Base-by-base conservation (phyloP, 306 rosid genomes). In the Cucurbita pepo region DNA sequence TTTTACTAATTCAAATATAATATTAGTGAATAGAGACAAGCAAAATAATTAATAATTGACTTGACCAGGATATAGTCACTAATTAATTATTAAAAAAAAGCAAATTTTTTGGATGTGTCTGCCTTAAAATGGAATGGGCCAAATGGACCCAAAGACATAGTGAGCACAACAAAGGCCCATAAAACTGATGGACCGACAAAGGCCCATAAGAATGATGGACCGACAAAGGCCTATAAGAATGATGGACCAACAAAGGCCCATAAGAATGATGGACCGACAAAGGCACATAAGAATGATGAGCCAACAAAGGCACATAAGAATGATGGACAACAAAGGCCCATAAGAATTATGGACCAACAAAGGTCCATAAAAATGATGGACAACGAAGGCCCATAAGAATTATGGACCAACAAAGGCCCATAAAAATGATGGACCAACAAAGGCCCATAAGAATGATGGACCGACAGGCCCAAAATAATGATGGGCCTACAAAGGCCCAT, bases 91-190 rank as follows among this genome's bases (percentile, higher is more conserved):
- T 30, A 30, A 30, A 30, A 30, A 30, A 30, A 30, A 30, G 4
- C 34, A 30, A 30, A 30, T 30, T 30, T 2, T 30, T 30, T 30
- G 34, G 34, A 30, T 30, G 34, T 2, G 4, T 30, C 34, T 30
- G 3, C 34, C 34, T 30, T 30, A 30, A 30, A 30, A 30, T 30
- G 85, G 84, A 77, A 82, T 38, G n/a, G 79, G 54, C 79, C 77
- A 82, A 77, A 82, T 38, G n/a, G 79, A 55, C 79, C 77, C 72
- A 12, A 74, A 72, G 10, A 77, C 14, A 64, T 66, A 77, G 61
- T 82, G 45, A 1, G 80, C 37, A 25, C 25, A 25, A 25, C 25
- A 25, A 1, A 25, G 25, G 25, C 25, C 25, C 25, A 25, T 25
- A 25, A 25, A 2, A 25, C 25, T 25, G 25, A 25, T 25, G 25